phyloP scores from a whole-genome alignment of 176 grass and related monocot genomes.

The Metroxylon sagu region DNA sequence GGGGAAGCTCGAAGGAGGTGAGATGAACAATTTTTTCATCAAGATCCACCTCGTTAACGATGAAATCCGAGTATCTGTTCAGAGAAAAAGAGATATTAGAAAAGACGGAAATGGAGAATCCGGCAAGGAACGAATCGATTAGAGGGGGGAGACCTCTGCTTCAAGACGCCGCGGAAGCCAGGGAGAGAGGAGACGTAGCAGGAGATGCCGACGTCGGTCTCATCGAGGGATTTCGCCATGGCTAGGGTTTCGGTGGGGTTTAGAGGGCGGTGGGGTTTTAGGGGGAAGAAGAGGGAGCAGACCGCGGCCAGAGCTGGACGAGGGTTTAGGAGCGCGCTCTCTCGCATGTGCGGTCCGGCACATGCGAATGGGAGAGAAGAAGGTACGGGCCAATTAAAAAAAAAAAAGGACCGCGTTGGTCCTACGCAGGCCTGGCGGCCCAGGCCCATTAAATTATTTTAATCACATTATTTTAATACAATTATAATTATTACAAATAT shows the following conservation, averaged over 20 bases:
- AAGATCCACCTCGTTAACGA: slow-evolving; percentile 69
- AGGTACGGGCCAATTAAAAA: no score
- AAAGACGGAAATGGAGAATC: not conserved
- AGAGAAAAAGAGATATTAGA: not conserved
- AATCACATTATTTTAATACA: no score
- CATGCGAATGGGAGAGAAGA: no score
- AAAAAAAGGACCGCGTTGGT: no score
- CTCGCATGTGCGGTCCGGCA: no score
- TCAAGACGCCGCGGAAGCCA: slow-evolving; percentile 77
- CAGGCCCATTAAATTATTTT: no score
- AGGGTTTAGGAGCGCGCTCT: not conserved
- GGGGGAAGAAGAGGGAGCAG: not conserved
- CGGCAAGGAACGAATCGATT: not conserved
- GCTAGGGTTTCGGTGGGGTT: slow-evolving; percentile 15
- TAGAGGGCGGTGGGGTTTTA: not conserved
- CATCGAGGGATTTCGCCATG: slow-evolving; percentile 66
- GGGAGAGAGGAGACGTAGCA: slow-evolving; percentile 76
- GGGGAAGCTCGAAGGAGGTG: slow-evolving; percentile 76
- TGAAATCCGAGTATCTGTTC: slow-evolving; percentile 74
- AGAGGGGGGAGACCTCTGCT: slow-evolving; percentile 39
- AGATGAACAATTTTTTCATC: slow-evolving; percentile 58
- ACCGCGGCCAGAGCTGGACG: not conserved
- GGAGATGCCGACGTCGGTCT: slow-evolving; percentile 69
- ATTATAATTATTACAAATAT: no score
- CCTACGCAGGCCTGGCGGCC: no score